Evolutionary conservation across 2,329 filamentous ascomycete species (phyloP).

Genomic region (Arthrinium phaeospermum): DNA sequence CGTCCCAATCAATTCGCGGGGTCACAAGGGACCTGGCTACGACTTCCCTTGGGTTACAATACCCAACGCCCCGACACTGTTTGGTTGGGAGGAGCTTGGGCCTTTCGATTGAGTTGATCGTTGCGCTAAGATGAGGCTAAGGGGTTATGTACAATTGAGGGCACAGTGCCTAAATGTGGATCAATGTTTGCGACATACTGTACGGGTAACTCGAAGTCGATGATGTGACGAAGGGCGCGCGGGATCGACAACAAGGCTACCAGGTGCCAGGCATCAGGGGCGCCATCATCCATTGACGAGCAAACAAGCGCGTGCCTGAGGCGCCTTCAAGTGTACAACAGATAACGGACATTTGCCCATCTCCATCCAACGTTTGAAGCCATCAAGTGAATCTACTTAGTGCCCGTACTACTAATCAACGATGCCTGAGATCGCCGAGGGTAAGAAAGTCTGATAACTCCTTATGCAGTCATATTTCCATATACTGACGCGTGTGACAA

Average conservation of each 20-base stretch:
- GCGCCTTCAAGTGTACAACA: neutral
- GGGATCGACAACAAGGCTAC: neutral
- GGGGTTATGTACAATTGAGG: too few relatives aligned
- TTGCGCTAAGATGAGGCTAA: neutral
- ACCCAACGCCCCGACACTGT: too few relatives aligned
- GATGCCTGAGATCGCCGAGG: constrained; percentile 39
- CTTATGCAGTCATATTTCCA: neutral
- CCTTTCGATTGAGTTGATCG: neutral
- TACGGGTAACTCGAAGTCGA: neutral
- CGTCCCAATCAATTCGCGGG: constrained; percentile 27
- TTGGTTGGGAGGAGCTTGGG: neutral
- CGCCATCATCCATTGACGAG: neutral
- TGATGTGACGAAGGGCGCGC: neutral
- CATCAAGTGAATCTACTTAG: neutral
- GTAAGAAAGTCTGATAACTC: constrained; percentile 25
- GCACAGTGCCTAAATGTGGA: neutral
- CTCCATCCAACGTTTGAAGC: neutral
- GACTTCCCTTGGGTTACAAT: neutral
- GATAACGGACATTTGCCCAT: neutral
- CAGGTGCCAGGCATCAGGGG: neutral
- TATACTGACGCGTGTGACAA: constrained; percentile 1
- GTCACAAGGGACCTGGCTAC: constrained; percentile 21
- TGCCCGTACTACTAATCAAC: neutral
- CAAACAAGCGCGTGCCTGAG: neutral
- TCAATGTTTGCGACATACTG: neutral